Percentiles rank a stretch among this genome's conserved stretches.
These are phyloP conservation scores for Thalassiosira livingstoniorum DNA, from an alignment of 352 stramenopile species.

Conservation along the genomic window DNA sequence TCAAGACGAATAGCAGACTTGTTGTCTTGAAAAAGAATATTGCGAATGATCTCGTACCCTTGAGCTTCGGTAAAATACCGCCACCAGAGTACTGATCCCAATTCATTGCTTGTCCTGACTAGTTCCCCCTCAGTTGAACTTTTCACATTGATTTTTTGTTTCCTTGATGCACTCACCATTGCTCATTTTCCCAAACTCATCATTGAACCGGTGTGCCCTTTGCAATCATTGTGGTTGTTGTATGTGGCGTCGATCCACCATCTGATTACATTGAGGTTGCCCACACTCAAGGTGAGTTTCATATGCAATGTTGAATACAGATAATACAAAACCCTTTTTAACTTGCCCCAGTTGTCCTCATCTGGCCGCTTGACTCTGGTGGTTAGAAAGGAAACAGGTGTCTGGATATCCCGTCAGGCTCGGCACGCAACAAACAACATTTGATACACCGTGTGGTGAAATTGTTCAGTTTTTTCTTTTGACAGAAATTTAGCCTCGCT, in stretches of 20 bases:
- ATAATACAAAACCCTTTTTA: no score
- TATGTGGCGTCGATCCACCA: no score
- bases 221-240: no score
- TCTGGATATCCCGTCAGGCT: no score
- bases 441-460: conserved; percentile 14
- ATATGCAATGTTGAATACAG: no score
- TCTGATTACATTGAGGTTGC: no score
- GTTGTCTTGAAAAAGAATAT: not conserved
- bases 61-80: not conserved
- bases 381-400: no score
- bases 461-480: not conserved
- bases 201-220: not conserved
- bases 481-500: not conserved
- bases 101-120: no score
- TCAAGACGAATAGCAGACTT: not conserved
- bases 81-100: no score
- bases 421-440: no score
- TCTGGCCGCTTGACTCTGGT: not conserved
- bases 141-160: not conserved
- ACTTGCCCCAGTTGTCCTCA: not conserved
- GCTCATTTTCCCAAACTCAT: not conserved
- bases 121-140: no score
- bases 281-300: no score
- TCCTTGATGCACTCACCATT: not conserved
- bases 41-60: not conserved